Conservation (phyloP, 129 eudicot species). For the Rutidosis leptorrhynchoides region DNA sequence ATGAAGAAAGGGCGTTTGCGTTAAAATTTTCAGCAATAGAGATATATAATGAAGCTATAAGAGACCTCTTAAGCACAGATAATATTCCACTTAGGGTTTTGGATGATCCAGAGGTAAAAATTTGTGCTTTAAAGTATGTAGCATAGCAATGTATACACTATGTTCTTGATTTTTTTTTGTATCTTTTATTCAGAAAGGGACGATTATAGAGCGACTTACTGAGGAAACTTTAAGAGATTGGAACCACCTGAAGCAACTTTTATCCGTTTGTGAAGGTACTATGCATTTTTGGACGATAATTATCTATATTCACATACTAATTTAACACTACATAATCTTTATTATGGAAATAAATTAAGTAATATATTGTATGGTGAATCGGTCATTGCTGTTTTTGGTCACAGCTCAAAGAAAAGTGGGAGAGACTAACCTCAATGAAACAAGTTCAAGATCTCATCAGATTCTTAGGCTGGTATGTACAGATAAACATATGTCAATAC, state of each 20-base stretch:
- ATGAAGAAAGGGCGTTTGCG: constrained; percentile 94
- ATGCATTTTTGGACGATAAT: not conserved
- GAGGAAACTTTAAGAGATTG: constrained; percentile 89
- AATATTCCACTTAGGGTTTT: constrained; percentile 79
- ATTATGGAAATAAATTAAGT: too few relatives aligned
- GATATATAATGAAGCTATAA: constrained; percentile 95
- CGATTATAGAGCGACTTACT: constrained; percentile 85
- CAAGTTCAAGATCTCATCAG: constrained; percentile 98
- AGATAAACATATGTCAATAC: not conserved
- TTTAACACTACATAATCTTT: not conserved
- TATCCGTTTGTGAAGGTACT: constrained; percentile 84
- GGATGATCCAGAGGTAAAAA: constrained; percentile 96
- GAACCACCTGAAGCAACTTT: constrained; percentile 84
- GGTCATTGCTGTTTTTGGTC: constrained; percentile 10
- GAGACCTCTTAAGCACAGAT: constrained; percentile 92
- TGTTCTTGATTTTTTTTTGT: not conserved
- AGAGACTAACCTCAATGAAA: constrained; percentile 94
- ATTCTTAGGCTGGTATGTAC: constrained; percentile 73
- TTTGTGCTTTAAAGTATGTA: constrained; percentile 12
- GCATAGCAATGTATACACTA: constrained; percentile 8
- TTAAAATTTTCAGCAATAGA: constrained; percentile 95
- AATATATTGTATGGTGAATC: not conserved
- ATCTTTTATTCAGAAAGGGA: constrained; percentile 62
- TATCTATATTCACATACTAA: not conserved
- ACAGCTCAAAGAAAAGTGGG: constrained; percentile 95